A percentile compares a stretch with the other conserved stretches of the same genome.
Conservation (phyloP, 495 filamentous ascomycete genomes). For the Aspergillus conjunctus region DNA sequence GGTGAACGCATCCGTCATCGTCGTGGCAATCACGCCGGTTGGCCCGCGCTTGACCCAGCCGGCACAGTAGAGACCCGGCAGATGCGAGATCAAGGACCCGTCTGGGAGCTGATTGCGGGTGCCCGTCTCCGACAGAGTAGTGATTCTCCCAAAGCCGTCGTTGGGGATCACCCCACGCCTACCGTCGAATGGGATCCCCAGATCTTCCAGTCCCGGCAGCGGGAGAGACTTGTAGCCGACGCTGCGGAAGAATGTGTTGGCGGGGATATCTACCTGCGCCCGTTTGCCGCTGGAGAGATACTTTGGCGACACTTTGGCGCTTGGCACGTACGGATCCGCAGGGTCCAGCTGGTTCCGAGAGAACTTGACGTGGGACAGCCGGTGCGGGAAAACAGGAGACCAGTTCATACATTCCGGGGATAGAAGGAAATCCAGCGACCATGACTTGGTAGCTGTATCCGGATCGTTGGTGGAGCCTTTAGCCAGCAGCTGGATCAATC, state of each 20-base stretch:
- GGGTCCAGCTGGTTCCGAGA: conserved; percentile 58
- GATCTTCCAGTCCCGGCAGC: conserved; percentile 71
- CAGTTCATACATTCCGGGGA: conserved; percentile 70
- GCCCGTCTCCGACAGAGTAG: conserved; percentile 32
- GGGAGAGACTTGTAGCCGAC: conserved; percentile 88
- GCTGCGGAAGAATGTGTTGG: conserved; percentile 78
- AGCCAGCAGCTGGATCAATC: conserved; percentile 75
- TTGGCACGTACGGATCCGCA: conserved; percentile 47
- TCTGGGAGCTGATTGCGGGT: conserved; percentile 34
- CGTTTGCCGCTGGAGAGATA: conserved; percentile 37
- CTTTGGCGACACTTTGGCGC: conserved; percentile 44
- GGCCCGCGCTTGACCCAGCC: conserved; percentile 97
- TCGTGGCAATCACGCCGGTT: conserved; percentile 92
- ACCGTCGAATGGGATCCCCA: conserved; percentile 78
- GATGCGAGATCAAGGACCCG: conserved; percentile 44
- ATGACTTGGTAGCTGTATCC: conserved; percentile 59
- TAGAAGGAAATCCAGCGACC: conserved; percentile 82
- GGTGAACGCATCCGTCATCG: conserved; percentile 91
- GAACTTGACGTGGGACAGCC: conserved; percentile 65
- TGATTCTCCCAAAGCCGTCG: conserved; percentile 76
- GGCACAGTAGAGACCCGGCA: conserved; percentile 88
- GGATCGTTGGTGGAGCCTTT: conserved; percentile 65
- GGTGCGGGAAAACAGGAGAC: conserved; percentile 40
- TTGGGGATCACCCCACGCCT: conserved; percentile 78
- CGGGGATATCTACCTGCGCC: conserved; percentile 56